Base-by-base conservation (phyloP, 257 asterid genomes). In the Capsicum rhomboideum region DNA sequence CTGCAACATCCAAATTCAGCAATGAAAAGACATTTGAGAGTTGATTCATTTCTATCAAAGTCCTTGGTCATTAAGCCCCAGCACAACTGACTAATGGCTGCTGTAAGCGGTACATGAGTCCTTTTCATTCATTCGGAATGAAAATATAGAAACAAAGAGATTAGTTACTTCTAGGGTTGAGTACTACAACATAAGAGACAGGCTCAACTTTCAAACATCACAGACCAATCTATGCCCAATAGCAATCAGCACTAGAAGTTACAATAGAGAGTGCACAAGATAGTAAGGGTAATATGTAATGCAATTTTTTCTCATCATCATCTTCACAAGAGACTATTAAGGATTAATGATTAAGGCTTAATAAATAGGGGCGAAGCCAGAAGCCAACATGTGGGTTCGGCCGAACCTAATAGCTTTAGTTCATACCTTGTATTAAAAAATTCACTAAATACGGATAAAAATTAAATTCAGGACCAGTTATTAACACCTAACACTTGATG, bases 1-100 rank as follows among this genome's bases (percentile, higher is more conserved):
- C 98, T 50, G 86, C 89, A 14, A 84, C 92, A 54, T 90, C 95
- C 84, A 92, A 79, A 56, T 89, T 94, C 61, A 95, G 97, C 86
- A 88, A 85, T 21, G 97, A 88, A 86, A 92, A 93, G 40, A 91
- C 82, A 86, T 92, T 95, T 78, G 95, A 82, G 54, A 93, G 90
- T 66, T 85, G 85, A 90, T 90, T 90, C 98, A 95, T 93, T 87
- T 85, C 63, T 34, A 37, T 28, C 44, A 26, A 40, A 34, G 82
- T 53, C 83, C 78, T 72, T 37, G 77, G 79, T 52, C 84, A 77
- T 86, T 75, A 79, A 78, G 83, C 78, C 84, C 86, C 90, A 75
- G 86, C 31, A 7, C 79, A 71, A 42, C 52, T n/a, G 54, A 71
- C 54, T 40, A n/a, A 20, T 71, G 10, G 17, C 17, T 63, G 37